phyloP scores from a whole-genome alignment of 2,329 filamentous ascomycete genomes.

The Blastomyces silverae region DNA sequence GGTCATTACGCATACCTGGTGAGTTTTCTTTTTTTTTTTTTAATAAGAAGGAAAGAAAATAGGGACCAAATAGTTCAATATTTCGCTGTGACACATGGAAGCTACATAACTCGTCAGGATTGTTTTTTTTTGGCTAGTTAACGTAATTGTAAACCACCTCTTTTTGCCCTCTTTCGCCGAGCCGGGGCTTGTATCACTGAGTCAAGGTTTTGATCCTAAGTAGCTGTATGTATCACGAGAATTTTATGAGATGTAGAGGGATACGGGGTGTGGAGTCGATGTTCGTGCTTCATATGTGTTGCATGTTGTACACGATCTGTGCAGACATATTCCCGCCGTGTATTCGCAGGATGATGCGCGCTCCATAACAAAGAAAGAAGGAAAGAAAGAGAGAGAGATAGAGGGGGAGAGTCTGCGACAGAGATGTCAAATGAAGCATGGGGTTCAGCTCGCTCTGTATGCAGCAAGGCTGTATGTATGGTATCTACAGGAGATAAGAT shows the following conservation, averaged over 20 bases:
- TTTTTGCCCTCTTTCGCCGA: neutral
- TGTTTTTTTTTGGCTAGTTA: too few species aligned
- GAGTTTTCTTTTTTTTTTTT: too few species aligned
- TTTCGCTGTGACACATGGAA: too few species aligned
- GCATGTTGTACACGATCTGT: too few species aligned
- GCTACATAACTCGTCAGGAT: too few species aligned
- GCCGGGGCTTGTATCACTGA: neutral
- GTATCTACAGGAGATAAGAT: neutral
- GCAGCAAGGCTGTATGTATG: neutral
- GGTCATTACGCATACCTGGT: too few species aligned
- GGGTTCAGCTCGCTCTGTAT: neutral
- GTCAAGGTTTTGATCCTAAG: neutral
- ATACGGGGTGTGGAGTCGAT: neutral
- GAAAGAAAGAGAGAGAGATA: too few species aligned
- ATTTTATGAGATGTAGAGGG: neutral
- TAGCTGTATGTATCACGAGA: too few species aligned
- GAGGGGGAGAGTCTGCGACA: neutral
- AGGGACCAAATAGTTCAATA: too few species aligned
- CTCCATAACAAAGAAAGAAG: neutral
- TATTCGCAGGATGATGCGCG: neutral
- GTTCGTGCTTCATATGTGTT: too few species aligned
- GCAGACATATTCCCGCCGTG: neutral
- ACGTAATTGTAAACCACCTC: too few species aligned
- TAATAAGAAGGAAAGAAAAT: too few species aligned
- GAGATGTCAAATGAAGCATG: neutral